phyloP scores from a whole-genome alignment of 257 asterid genomes.

The Nicotiana noctiflora region DNA sequence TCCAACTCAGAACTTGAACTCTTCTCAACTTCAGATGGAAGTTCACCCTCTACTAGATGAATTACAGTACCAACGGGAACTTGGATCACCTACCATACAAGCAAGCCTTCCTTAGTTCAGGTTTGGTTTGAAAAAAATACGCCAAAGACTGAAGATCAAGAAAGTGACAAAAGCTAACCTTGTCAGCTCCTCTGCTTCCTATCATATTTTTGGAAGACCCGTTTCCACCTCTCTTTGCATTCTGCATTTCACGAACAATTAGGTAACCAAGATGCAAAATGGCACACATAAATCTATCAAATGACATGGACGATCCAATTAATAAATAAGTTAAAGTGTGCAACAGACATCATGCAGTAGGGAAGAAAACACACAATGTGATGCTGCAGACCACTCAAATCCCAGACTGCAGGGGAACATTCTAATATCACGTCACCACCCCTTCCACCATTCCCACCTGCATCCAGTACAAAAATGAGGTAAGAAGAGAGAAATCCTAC shows the following conservation, averaged over 20 bases:
- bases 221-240: constrained; percentile 84
- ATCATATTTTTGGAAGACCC: constrained; percentile 84
- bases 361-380: constrained; percentile 52
- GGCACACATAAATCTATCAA: constrained; percentile 3
- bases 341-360: neutral
- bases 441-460: constrained; percentile 95
- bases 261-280: neutral
- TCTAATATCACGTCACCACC: constrained; percentile 93
- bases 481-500: constrained; percentile 2
- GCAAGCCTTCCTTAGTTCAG: neutral
- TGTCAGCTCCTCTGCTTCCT: constrained; percentile 87
- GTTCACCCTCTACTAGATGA: constrained; percentile 75
- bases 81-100: constrained; percentile 50
- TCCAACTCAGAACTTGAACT: constrained; percentile 48
- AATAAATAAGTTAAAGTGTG: neutral
- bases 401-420: constrained; percentile 77
- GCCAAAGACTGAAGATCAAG: constrained; percentile 5
- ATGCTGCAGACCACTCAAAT: constrained; percentile 86
- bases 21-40: constrained; percentile 63
- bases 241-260: constrained; percentile 31
- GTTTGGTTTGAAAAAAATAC: neutral
- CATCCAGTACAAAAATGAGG: neutral
- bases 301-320: neutral
- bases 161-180: constrained; percentile 40
- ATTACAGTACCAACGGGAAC: constrained; percentile 91